These are phyloP conservation scores for Eutrema salsugineum DNA, from an alignment of 441 rosid genomes.

Conservation along the genomic window DNA sequence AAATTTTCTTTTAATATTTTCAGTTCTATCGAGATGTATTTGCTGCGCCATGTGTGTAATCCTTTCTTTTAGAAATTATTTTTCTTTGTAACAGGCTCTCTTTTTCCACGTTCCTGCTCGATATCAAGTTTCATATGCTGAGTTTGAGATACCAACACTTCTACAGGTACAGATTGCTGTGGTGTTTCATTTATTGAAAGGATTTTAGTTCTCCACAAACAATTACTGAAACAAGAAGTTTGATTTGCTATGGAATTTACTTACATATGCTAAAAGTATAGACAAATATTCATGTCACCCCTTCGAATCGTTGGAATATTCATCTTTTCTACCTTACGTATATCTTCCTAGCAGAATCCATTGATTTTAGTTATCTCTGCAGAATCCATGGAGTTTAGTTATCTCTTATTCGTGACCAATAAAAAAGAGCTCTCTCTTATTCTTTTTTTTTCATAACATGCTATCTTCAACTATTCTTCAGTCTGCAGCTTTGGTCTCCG, in stretches of 20 bases:
- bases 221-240: constrained; percentile 1
- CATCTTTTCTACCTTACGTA: neutral
- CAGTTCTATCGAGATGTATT: neutral
- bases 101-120: constrained; percentile 88
- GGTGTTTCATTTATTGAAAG: neutral
- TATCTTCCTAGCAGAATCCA: neutral
- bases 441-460: constrained; percentile 5
- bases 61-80: constrained; percentile 13
- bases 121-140: constrained; percentile 82
- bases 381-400: neutral
- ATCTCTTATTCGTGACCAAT: neutral
- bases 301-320: neutral
- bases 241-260: neutral
- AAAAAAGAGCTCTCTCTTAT: too few relatives aligned
- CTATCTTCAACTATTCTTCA: constrained; percentile 37
- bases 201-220: neutral
- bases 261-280: constrained; percentile 3
- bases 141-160: constrained; percentile 90
- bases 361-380: neutral
- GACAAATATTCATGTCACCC: neutral
- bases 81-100: constrained; percentile 59
- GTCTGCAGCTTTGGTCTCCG: constrained; percentile 94
- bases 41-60: too few relatives aligned
- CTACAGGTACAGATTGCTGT: constrained; percentile 61
- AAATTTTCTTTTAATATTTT: neutral